Evolutionary conservation across 495 filamentous ascomycete genomes (phyloP).

Genomic region (Ramalina peruviana): DNA sequence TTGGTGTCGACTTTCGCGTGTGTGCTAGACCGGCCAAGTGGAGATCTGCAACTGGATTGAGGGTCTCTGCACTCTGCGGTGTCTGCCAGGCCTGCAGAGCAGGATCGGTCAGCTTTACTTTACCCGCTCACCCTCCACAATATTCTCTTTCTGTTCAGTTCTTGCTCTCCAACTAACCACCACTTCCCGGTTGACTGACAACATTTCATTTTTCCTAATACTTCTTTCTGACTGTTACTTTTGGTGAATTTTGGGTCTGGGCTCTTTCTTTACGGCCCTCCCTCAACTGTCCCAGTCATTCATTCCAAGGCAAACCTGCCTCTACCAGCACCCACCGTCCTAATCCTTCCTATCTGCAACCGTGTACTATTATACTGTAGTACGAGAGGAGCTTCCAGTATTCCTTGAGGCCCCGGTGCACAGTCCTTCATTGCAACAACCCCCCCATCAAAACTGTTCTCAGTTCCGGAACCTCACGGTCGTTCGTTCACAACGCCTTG

Average conservation of each 20-base stretch:
- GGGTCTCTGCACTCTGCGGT: no score
- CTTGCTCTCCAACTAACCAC: slow-evolving; percentile 10
- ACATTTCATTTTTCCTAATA: slow-evolving; percentile 17
- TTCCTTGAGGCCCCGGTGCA: not conserved
- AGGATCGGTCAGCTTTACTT: slow-evolving; percentile 13
- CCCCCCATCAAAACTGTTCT: not conserved
- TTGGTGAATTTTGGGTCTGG: slow-evolving; percentile 14
- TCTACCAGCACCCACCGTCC: not conserved
- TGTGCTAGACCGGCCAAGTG: not conserved
- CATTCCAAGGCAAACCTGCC: slow-evolving; percentile 13
- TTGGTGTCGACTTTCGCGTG: slow-evolving; percentile 11
- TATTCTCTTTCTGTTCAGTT: slow-evolving; percentile 15
- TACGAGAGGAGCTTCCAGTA: not conserved
- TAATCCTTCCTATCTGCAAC: not conserved
- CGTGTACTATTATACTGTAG: not conserved
- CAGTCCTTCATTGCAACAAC: not conserved
- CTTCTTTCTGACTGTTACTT: slow-evolving; percentile 19
- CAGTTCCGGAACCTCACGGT: not conserved
- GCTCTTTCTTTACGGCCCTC: slow-evolving; percentile 13
- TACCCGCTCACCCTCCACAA: slow-evolving; percentile 19
- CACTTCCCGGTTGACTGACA: not conserved
- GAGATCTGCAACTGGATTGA: slow-evolving; percentile 1
- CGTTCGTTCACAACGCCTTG: no score
- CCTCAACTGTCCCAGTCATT: slow-evolving; percentile 19
- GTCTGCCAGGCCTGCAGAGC: no score